Percentiles rank a stretch among this genome's conserved stretches.
phyloP scores from a whole-genome alignment of 2,329 filamentous ascomycete genomes.

The Lachnum nothofagi region DNA sequence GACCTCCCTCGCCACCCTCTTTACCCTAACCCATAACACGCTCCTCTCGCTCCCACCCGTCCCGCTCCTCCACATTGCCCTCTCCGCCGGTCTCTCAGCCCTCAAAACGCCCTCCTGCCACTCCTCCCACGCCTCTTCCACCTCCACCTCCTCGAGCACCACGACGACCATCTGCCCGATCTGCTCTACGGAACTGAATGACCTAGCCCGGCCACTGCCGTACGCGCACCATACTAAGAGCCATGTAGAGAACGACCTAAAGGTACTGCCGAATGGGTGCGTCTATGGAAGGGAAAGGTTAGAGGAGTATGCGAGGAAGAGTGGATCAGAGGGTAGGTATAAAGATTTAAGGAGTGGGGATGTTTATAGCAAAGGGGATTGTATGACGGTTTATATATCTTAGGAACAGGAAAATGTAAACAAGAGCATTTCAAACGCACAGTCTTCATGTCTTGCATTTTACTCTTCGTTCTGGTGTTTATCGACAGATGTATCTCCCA shows the following conservation, averaged over 20 bases:
- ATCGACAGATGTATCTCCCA: no score
- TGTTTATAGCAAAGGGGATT: constrained; percentile 53
- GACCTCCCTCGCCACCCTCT: constrained; percentile 70
- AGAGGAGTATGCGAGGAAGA: constrained; percentile 71
- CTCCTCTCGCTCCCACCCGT: constrained; percentile 77
- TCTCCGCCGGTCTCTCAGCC: constrained; percentile 85
- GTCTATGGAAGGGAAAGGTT: constrained; percentile 76
- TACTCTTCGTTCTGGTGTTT: no score
- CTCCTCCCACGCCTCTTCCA: constrained; percentile 39
- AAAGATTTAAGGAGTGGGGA: constrained; percentile 76
- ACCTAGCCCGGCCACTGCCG: constrained; percentile 79
- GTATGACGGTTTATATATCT: constrained; percentile 90
- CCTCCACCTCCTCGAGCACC: constrained; percentile 32
- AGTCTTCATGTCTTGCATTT: no score
- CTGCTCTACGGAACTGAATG: constrained; percentile 91
- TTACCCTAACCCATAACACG: constrained; percentile 79
- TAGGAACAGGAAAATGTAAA: constrained; percentile 41
- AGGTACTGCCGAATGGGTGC: constrained; percentile 80
- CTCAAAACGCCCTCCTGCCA: constrained; percentile 95
- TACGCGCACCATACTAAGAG: constrained; percentile 95
- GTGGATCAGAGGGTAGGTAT: constrained; percentile 64
- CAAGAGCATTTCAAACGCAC: no score
- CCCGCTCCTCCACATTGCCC: constrained; percentile 82
- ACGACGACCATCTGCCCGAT: constrained; percentile 80
- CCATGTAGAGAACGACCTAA: constrained; percentile 79